Conservation (phyloP, 352 stramenopile species). For the Globisporangium spiculum region DNA sequence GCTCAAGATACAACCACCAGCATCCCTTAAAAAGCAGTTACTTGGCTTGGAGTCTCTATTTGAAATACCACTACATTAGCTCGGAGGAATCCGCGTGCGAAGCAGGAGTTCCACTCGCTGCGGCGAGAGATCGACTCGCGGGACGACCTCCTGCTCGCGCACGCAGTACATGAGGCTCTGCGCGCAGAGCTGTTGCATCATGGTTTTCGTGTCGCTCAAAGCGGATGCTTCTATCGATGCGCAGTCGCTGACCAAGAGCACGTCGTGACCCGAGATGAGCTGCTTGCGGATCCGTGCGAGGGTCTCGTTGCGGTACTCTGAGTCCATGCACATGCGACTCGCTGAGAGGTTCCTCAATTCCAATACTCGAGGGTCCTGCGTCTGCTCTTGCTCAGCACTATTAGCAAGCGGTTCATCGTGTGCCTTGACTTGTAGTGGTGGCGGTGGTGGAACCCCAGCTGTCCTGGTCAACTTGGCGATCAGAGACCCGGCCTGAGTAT, state of each 20-base stretch:
- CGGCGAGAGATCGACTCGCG: constrained; percentile 10
- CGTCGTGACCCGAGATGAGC: constrained; percentile 29
- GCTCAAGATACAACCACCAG: too few relatives aligned
- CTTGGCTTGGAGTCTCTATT: neutral
- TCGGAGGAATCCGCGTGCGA: neutral
- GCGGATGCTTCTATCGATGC: neutral
- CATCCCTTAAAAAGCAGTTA: too few relatives aligned
- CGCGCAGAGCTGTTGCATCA: constrained; percentile 52
- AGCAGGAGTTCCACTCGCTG: neutral
- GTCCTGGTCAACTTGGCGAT: neutral
- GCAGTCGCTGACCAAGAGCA: constrained; percentile 27
- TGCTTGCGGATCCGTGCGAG: constrained; percentile 34
- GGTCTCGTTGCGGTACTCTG: constrained; percentile 25
- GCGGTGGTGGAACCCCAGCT: neutral
- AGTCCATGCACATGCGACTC: constrained; percentile 15
- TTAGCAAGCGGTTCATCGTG: neutral
- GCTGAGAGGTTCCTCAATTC: constrained; percentile 16
- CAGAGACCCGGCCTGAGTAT: neutral
- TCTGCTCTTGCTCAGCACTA: neutral
- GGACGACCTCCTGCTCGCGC: constrained; percentile 43
- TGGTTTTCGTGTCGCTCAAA: constrained; percentile 25
- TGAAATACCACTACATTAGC: too few relatives aligned
- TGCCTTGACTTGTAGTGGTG: neutral
- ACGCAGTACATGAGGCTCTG: constrained; percentile 46
- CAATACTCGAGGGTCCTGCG: neutral